Percentiles rank a stretch among this genome's conserved stretches.
These are phyloP conservation scores for Dendrocalamus latiflorus DNA, from an alignment of 202 grass and related monocot species.

Conservation along the genomic window DNA sequence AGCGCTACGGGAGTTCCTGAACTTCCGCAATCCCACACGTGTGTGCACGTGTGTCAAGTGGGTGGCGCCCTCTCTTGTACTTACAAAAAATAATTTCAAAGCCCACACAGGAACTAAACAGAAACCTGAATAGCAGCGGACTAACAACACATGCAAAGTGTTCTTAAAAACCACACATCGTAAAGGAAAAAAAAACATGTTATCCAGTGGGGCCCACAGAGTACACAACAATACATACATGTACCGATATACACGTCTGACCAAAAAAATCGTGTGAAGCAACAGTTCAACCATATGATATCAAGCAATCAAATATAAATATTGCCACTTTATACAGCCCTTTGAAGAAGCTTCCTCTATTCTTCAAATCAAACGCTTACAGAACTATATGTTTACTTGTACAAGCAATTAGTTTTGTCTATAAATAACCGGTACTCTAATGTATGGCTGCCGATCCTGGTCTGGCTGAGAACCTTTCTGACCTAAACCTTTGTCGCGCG, in stretches of 20 bases:
- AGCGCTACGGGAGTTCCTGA: no score
- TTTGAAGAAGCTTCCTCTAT: neutral
- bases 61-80: no score
- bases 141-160: no score
- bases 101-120: no score
- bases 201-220: neutral
- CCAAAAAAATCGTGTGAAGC: neutral
- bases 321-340: neutral
- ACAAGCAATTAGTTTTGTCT: conserved; percentile 6
- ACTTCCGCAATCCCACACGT: no score
- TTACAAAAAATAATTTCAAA: no score
- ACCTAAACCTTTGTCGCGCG: neutral
- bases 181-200: no score
- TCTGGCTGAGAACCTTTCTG: conserved; percentile 3
- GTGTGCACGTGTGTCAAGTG: no score
- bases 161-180: no score
- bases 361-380: conserved; percentile 21
- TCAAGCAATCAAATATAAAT: conserved; percentile 11
- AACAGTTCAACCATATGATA: neutral
- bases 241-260: neutral
- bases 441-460: neutral
- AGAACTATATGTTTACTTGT: conserved; percentile 21
- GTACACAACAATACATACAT: neutral
- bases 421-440: conserved; percentile 14
- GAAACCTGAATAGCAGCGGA: no score